Percentiles rank a stretch among this genome's conserved stretches.
Evolutionary conservation across 1,284 basidiomycete species (phyloP).

Genomic region (Tilletia caries): DNA sequence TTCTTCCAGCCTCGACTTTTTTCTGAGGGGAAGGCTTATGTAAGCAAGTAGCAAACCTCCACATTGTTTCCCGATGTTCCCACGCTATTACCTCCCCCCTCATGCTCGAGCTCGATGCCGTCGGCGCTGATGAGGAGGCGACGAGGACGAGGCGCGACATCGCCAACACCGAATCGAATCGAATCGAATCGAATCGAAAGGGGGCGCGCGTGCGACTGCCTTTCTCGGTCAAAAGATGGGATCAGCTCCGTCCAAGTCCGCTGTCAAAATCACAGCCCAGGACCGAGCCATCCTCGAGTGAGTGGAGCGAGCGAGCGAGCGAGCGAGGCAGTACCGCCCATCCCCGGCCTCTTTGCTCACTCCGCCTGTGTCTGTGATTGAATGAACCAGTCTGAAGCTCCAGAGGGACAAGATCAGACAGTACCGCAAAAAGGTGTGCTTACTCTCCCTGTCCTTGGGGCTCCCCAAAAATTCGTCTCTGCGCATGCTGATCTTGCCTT

Average conservation of each 20-base stretch:
- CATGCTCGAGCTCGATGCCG: not conserved
- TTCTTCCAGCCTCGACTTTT: not conserved
- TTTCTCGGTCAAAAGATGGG: not conserved
- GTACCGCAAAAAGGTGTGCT: constrained; percentile 81
- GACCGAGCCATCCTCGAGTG: constrained; percentile 92
- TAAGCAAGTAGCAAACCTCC: no score
- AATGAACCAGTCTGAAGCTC: constrained; percentile 70
- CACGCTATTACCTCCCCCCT: not conserved
- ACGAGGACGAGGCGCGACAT: no score
- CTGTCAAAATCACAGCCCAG: constrained; percentile 76
- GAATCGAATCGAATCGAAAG: no score
- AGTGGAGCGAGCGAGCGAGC: constrained; percentile 52
- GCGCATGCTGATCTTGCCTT: constrained; percentile 12
- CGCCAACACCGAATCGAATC: not conserved
- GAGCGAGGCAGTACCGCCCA: no score
- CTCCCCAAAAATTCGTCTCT: no score
- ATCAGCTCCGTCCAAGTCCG: not conserved
- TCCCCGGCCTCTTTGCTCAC: no score
- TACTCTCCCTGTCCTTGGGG: no score
- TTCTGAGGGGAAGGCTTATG: not conserved
- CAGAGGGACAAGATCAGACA: constrained; percentile 92
- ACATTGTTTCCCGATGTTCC: not conserved
- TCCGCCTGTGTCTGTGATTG: no score
- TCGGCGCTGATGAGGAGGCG: not conserved
- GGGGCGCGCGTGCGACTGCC: no score